Percentiles rank a stretch among this genome's conserved stretches.
Evolutionary conservation across 345 rosid species (phyloP).

Genomic region (Linum tenue): DNA sequence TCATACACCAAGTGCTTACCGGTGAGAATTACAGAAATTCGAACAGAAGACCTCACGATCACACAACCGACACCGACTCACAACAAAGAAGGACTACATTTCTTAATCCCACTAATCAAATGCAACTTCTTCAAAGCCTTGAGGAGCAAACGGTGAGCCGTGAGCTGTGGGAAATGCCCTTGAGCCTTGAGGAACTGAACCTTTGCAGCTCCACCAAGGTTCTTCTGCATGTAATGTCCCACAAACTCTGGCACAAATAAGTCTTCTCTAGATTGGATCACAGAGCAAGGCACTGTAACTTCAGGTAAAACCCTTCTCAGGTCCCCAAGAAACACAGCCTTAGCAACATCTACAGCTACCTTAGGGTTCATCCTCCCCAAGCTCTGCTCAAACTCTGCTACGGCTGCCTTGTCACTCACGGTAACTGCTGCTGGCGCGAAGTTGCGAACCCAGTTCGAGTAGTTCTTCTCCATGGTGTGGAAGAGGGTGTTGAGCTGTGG

Average conservation of each 20-base stretch:
- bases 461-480: slow-evolving; percentile 16
- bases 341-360: slow-evolving; percentile 12
- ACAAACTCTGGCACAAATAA: slow-evolving; percentile 15
- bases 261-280: slow-evolving; percentile 25
- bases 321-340: slow-evolving; percentile 23
- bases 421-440: slow-evolving; percentile 19
- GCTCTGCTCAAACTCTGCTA: slow-evolving; percentile 15
- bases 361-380: slow-evolving; percentile 18
- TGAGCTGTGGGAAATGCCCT: slow-evolving; percentile 30
- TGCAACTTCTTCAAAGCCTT: slow-evolving; percentile 9
- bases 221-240: slow-evolving; percentile 20
- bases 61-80: no score
- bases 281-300: slow-evolving; percentile 24
- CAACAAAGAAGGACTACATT: not conserved
- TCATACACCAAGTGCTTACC: no score
- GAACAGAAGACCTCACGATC: no score
- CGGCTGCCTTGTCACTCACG: slow-evolving; percentile 12
- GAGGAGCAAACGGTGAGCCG: slow-evolving; percentile 17
- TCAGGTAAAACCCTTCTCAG: slow-evolving; percentile 15
- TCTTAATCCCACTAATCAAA: not conserved
- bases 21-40: no score
- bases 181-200: slow-evolving; percentile 18
- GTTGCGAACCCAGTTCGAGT: slow-evolving; percentile 12
- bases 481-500: slow-evolving; percentile 5
- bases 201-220: slow-evolving; percentile 16